Evolutionary conservation across 129 eudicot species (phyloP), one percentile per base, ranked within the genome.

Genomic region (Saussurea involucrata): DNA sequence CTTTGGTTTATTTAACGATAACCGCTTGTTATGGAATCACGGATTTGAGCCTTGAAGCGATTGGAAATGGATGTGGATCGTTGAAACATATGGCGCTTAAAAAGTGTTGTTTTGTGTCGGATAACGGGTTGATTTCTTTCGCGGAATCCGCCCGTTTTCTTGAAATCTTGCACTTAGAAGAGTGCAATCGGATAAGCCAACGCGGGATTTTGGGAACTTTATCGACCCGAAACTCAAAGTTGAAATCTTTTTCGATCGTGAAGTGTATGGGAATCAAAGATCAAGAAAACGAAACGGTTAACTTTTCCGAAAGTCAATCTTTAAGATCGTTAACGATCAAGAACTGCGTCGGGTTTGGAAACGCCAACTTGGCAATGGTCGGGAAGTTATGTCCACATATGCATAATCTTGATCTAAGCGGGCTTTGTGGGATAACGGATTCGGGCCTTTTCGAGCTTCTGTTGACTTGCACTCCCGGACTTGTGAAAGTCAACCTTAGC

Each of bases 21-120:
- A 66, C 78, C 81, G 88, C 96, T 1, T 95, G 99, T 67, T 64
- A 64, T 63, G 97, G 99, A 9, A 79, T 80, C 27, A 89, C 99
- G 0, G 97, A 89, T 83, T 9, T 80, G 79, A 84, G 92, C 65
- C 85, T 95, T 1, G 90, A 86, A 82, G 97, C 95, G 8, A 66
- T 95, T 11, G 97, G 90, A 63, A 76, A 85, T 13, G 92, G 99
- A 37, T 95, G 97, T 34, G 86, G 82, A 25, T 72, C 60, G 64
- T 71, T 95, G 49, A 95, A 88, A 77, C 92, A 91, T 18, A 71
- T 95, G 77, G 77, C 73, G 20, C 92, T 95, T 4, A 85, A 83
- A 42, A 95, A 92, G 77, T 95, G 97, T 76, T 89, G 88, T 79
- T 84, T 95, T 81, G 86, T 95, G n/a, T 95, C 97, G 0, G 94